phyloP scores from a whole-genome alignment of 2,329 filamentous ascomycete genomes.

The Ophiostoma angusticollis region DNA sequence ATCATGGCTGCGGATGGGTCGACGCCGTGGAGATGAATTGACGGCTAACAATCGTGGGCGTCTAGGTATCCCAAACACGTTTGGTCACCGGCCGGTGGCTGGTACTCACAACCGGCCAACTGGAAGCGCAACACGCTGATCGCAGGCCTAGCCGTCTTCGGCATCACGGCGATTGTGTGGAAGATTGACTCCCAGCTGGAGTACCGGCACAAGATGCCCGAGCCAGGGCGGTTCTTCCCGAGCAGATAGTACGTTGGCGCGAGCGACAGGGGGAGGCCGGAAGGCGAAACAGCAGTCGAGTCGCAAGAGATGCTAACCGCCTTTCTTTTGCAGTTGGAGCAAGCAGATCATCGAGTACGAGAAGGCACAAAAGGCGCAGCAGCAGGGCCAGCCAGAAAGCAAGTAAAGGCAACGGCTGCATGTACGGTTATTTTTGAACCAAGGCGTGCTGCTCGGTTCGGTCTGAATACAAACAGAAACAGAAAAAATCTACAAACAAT shows the following conservation, averaged over 20 bases:
- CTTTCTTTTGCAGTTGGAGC: conserved; percentile 24
- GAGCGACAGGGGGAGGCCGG: no score
- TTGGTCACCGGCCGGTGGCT: conserved; percentile 96
- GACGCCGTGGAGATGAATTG: conserved; percentile 10
- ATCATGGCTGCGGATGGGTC: conserved; percentile 6
- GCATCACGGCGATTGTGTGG: conserved; percentile 52
- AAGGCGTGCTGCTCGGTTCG: no score
- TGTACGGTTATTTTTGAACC: no score
- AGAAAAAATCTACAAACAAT: no score
- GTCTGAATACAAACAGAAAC: no score
- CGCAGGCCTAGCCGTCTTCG: conserved; percentile 32
- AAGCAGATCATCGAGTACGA: conserved; percentile 34
- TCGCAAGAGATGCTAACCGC: conserved; percentile 5
- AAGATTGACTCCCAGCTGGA: conserved; percentile 63
- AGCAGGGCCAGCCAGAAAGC: conserved; percentile 8
- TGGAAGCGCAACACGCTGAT: conserved; percentile 76
- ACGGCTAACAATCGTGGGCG: conserved; percentile 4
- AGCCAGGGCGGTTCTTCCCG: conserved; percentile 66
- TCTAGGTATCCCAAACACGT: conserved; percentile 91
- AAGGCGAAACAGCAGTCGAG: no score
- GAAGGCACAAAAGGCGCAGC: conserved; percentile 23
- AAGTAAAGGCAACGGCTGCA: conserved; percentile 2
- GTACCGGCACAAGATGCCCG: conserved; percentile 63
- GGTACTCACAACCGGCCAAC: conserved; percentile 90
- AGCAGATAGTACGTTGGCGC: conserved; percentile 61